Base-by-base conservation (phyloP, 352 stramenopile species). In the Phytophthora boehmeriae region DNA sequence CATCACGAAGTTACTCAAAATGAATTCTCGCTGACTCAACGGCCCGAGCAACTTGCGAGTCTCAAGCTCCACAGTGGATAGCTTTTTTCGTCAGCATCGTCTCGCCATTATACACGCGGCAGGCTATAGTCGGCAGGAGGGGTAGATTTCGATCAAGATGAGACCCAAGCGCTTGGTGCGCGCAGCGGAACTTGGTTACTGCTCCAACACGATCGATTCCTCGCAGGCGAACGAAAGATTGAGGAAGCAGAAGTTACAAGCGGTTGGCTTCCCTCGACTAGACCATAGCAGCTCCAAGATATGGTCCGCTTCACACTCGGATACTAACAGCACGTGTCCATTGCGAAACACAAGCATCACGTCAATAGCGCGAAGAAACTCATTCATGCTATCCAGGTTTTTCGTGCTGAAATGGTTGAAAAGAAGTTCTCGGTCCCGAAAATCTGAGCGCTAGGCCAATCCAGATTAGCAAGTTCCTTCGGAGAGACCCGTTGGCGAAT, bases 371-470 rank as follows among this genome's bases (percentile, higher is more conserved):
- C 78, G 76, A 8, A 65, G 3, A 22, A 72, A 76, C 3, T 63
- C 54, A 19, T 70, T 68, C 59, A 73, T 8, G 6, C 25, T 8
- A 13, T 43, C 16, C 8, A 27, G 2, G 13, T 23, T 20, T 16
- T 2, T 16, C 19, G 34, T 13, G 38, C 41, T 4, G 49, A 14
- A 10, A 73, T 56, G 0, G 70, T 75, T 28, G 35, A 36, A n/a
- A 77, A 86, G 48, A 89, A 86, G 54, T 88, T 89, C 4, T 38
- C 30, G 1, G 76, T 83, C 14, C 70, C 73, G 19, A 66, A 83
- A 1, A 89, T 19, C 0, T 57, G 53, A 1, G 68, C 39, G 1
- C 17, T 43, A 2, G 16, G 8, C 80, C 77, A 88, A 6, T 34
- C 30, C 20, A 86, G 47, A 34, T 56, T 43, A 5, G 20, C 32